Conservation (phyloP, 805 yeast species). For the Candida germanica region DNA sequence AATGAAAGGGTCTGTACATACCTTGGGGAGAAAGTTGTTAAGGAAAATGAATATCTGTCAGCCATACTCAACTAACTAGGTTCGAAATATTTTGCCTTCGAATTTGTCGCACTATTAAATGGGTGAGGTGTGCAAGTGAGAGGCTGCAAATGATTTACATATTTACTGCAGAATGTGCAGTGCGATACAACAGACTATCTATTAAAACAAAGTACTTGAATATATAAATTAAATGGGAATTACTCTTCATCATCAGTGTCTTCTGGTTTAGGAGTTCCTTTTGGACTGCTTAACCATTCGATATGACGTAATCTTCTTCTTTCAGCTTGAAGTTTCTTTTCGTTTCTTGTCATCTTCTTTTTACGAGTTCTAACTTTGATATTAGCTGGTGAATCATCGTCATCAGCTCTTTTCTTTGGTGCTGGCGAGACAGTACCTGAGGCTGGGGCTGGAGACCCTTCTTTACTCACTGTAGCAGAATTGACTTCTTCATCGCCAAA, state of each 20-base stretch:
- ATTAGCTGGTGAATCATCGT: slow-evolving; percentile 92
- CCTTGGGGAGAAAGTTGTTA: slow-evolving; percentile 97
- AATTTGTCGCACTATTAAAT: no score
- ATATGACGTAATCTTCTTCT: slow-evolving; percentile 92
- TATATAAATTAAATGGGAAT: slow-evolving; percentile 5
- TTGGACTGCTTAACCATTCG: slow-evolving; percentile 93
- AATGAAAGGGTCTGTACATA: slow-evolving; percentile 35
- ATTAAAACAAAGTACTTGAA: no score
- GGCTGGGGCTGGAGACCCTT: slow-evolving; percentile 20
- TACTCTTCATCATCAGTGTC: slow-evolving; percentile 92
- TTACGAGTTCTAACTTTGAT: slow-evolving; percentile 89
- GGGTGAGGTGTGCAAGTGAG: background rate
- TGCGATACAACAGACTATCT: no score
- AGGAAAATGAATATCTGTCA: slow-evolving; percentile 95
- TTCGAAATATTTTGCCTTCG: slow-evolving; percentile 12
- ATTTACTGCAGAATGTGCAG: no score
- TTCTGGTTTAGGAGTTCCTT: slow-evolving; percentile 94
- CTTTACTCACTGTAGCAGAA: slow-evolving; percentile 17
- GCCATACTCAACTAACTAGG: slow-evolving; percentile 57
- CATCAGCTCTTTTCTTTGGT: slow-evolving; percentile 49
- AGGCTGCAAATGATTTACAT: no score
- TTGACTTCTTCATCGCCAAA: slow-evolving; percentile 49
- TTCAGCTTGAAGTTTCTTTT: slow-evolving; percentile 84
- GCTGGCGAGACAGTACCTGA: slow-evolving; percentile 46
- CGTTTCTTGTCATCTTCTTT: slow-evolving; percentile 98